A percentile compares a stretch with the other conserved stretches of the same genome.
Conservation (phyloP, 2,329 filamentous ascomycete genomes). For the Penicillium sp. region DNA sequence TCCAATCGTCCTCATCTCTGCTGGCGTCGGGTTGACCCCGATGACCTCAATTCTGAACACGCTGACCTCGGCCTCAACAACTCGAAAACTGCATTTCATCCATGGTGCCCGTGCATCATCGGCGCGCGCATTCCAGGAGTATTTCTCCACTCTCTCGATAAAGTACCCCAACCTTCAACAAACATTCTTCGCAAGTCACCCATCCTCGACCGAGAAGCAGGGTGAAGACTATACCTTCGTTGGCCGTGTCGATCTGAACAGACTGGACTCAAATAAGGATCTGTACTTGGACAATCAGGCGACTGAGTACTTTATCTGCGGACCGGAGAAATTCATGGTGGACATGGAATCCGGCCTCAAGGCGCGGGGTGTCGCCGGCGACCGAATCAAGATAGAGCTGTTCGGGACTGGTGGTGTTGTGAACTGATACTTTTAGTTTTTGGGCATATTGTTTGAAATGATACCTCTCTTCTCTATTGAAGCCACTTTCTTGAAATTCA, state of each 20-base stretch:
- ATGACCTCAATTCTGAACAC: slow-evolving; percentile 59
- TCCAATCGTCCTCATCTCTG: slow-evolving; percentile 59
- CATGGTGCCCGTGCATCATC: slow-evolving; percentile 53
- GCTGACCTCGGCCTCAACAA: slow-evolving; percentile 38
- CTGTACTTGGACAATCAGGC: slow-evolving; percentile 53
- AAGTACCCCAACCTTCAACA: slow-evolving; percentile 48
- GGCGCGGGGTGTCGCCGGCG: slow-evolving; percentile 53
- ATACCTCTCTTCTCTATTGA: slow-evolving; percentile 8
- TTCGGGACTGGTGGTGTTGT: slow-evolving; percentile 56
- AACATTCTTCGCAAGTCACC: slow-evolving; percentile 56
- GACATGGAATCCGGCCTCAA: slow-evolving; percentile 53
- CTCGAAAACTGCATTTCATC: slow-evolving; percentile 55
- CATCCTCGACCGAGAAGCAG: slow-evolving; percentile 44
- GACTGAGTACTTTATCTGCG: slow-evolving; percentile 68
- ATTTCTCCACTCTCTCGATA: slow-evolving; percentile 46
- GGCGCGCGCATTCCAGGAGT: slow-evolving; percentile 50
- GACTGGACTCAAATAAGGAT: slow-evolving; percentile 47
- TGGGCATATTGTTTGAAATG: slow-evolving; percentile 1
- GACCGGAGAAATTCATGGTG: slow-evolving; percentile 66
- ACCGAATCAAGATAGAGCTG: slow-evolving; percentile 62
- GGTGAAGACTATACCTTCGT: slow-evolving; percentile 58
- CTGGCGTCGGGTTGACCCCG: slow-evolving; percentile 58
- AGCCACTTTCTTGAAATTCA: too few species aligned
- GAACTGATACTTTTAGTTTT: neutral
- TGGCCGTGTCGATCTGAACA: slow-evolving; percentile 57